Conservation (phyloP, 1,284 basidiomycete species). For the Microbotryum intermedium region DNA sequence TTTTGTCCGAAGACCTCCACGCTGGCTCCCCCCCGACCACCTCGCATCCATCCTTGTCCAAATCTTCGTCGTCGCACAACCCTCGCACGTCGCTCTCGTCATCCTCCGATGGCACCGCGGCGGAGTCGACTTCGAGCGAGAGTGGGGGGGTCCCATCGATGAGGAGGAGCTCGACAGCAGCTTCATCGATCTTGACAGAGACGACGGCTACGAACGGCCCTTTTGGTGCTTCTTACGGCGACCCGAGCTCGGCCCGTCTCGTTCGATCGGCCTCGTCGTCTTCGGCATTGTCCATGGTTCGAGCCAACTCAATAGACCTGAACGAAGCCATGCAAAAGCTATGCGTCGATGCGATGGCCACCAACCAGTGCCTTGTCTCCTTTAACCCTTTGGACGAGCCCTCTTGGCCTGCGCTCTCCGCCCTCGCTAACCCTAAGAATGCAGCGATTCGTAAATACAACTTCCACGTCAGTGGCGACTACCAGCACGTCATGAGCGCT, state of each 20-base stretch:
- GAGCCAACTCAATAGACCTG: constrained; percentile 33
- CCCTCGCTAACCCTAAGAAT: constrained; percentile 3
- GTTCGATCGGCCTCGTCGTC: too few relatives aligned
- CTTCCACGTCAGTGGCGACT: constrained; percentile 81
- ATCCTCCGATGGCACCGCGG: background rate
- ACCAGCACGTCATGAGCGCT: constrained; percentile 85
- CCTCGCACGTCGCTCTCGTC: background rate
- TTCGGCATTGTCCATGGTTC: constrained; percentile 1
- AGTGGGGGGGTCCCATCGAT: background rate
- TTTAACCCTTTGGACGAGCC: constrained; percentile 56
- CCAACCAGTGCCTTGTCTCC: constrained; percentile 71
- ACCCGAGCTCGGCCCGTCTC: background rate
- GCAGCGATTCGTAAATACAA: constrained; percentile 59
- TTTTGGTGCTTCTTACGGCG: background rate
- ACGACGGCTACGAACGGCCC: background rate
- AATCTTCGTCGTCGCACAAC: background rate
- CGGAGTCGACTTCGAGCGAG: background rate
- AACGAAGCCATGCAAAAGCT: constrained; percentile 70
- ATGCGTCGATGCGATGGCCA: constrained; percentile 64
- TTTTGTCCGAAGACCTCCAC: constrained; percentile 5
- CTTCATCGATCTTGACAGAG: constrained; percentile 1
- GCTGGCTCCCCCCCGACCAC: background rate
- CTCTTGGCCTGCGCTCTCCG: constrained; percentile 1
- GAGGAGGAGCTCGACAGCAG: background rate
- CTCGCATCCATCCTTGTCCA: background rate